Conservation (phyloP, 345 rosid genomes). For the Syzygium grande region DNA sequence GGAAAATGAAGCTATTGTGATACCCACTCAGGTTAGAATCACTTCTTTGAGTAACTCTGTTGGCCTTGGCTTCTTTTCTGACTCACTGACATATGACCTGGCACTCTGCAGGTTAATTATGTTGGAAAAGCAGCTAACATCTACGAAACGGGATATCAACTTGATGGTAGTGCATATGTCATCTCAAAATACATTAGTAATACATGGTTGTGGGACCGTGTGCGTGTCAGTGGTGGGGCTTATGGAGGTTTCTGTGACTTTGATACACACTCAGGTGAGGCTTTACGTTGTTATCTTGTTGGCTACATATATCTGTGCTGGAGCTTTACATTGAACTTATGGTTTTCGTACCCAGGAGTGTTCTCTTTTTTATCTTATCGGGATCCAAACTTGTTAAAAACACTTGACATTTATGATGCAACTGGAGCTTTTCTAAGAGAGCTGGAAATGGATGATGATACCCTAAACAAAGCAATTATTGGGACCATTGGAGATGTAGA, state of each 20-base stretch:
- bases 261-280: constrained; percentile 84
- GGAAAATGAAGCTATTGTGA: constrained; percentile 81
- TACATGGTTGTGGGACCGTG: constrained; percentile 98
- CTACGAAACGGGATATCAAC: constrained; percentile 69
- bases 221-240: constrained; percentile 96
- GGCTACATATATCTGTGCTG: neutral
- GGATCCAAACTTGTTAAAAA: constrained; percentile 88
- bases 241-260: constrained; percentile 97
- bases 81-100: neutral
- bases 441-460: constrained; percentile 75
- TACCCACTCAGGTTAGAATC: constrained; percentile 75
- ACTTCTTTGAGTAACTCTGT: neutral
- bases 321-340: neutral
- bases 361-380: constrained; percentile 86
- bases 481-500: constrained; percentile 96
- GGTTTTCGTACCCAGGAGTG: constrained; percentile 40
- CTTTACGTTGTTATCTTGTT: neutral
- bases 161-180: constrained; percentile 85
- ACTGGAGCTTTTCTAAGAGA: constrained; percentile 78
- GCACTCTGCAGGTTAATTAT: constrained; percentile 68
- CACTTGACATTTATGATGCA: constrained; percentile 80
- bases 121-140: constrained; percentile 92
- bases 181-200: constrained; percentile 82
- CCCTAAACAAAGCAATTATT: constrained; percentile 85
- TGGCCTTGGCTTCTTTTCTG: neutral